Evolutionary conservation across 192 early-diverging fungal genomes (phyloP), one percentile per base, ranked within the genome.

Genomic region (Podila horticola): DNA sequence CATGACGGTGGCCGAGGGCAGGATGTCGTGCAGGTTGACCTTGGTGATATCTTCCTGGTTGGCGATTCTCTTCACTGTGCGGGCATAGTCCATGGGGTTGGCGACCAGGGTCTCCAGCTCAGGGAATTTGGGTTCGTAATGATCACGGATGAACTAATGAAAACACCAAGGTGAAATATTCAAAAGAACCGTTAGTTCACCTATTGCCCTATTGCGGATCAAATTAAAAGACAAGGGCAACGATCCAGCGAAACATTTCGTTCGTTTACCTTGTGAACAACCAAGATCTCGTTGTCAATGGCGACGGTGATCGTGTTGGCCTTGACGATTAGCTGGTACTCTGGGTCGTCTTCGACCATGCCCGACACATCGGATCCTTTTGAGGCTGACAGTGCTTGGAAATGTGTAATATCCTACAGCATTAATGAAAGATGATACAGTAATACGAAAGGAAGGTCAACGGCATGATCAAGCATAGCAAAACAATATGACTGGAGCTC

Each of bases 31-130:
- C 15, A 98, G 77, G 69, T 96, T 90, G 29, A 95, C 86, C 59
- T 93, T 92, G 41, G 92, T 93, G 17, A 97, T 82, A 79, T 99
- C 96, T 26, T 85, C 71, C 60, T 94, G 87, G 61, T 92, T 91
- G 22, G 90, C 96, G 69, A 97, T 96, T 5, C 88, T 82, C 74
- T 89, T 92, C 13, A 98, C 95, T 0, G 94, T 90, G 11, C 92
- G 86, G 22, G 95, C 93, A 86, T 97, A 99, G 67, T 97, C 96
- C 9, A 95, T 74, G 1, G 98, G 91, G 66, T 94, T 94, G 3
- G 87, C 91, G 10, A 99, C 91, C n/a, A 99, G 85, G 17, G 91
- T 89, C 83, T 97, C 96, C 8, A 99, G 87, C 75, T 98, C 98
- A 0, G 97, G 96, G 71, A 99, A 98, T 36, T 92, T 90, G 55